Percentiles rank a stretch among this genome's conserved stretches.
phyloP scores from a whole-genome alignment of 1,284 basidiomycete species.

The Ustilago sp. region DNA sequence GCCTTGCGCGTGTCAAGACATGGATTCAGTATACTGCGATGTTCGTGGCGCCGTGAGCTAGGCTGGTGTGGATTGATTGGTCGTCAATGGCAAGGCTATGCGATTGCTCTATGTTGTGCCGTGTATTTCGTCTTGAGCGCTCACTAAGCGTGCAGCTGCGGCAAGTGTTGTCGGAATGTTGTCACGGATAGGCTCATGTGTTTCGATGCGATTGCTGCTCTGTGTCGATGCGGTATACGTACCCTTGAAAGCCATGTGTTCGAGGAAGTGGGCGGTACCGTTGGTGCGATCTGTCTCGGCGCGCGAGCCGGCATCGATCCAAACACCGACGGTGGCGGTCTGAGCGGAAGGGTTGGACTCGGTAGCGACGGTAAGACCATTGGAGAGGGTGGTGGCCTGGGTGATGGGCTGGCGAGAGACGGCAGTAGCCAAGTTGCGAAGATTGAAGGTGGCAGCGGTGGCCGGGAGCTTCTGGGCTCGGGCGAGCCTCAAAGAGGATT shows the following conservation, averaged over 20 bases:
- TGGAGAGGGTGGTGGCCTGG: slow-evolving; percentile 64
- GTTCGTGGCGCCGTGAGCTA: neutral
- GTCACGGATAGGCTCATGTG: slow-evolving; percentile 7
- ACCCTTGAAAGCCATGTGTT: slow-evolving; percentile 83
- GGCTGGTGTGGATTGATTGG: neutral
- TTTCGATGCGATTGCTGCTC: neutral
- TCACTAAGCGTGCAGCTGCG: neutral
- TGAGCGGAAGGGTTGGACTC: slow-evolving; percentile 93
- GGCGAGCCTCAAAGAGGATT: slow-evolving; percentile 56
- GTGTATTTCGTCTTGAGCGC: neutral
- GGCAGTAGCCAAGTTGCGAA: slow-evolving; percentile 54
- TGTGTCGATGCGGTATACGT: slow-evolving; percentile 36
- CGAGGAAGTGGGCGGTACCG: slow-evolving; percentile 98
- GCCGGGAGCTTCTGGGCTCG: slow-evolving; percentile 49
- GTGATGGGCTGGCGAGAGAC: slow-evolving; percentile 61
- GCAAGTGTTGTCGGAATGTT: neutral
- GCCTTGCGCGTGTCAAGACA: no score
- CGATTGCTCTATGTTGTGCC: neutral
- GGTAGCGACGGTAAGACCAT: slow-evolving; percentile 70
- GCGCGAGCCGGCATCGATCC: slow-evolving; percentile 97
- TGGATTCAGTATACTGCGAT: no score
- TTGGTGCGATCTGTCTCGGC: slow-evolving; percentile 94
- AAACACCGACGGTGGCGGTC: slow-evolving; percentile 97
- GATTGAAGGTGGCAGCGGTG: slow-evolving; percentile 45
- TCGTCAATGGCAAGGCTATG: neutral